Evolutionary conservation across 2,329 filamentous ascomycete species (phyloP).

Genomic region (Cercospora sp.): DNA sequence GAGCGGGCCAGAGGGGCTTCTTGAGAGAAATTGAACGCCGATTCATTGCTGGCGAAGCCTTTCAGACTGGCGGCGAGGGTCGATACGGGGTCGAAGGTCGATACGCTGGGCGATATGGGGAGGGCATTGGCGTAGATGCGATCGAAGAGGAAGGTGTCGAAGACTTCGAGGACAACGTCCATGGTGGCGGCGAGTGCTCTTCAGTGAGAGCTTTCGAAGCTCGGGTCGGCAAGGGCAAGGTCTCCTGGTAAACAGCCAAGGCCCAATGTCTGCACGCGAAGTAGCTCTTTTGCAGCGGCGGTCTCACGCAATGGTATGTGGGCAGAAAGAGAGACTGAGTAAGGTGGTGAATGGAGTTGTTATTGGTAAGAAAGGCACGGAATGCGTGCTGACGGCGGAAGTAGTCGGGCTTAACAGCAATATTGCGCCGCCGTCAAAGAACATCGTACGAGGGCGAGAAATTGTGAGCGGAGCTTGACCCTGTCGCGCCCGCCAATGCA

Average conservation of each 20-base stretch:
- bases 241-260: conserved; percentile 3
- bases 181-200: conserved; percentile 54
- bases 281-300: not conserved
- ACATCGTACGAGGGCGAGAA: conserved; percentile 14
- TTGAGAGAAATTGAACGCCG: conserved; percentile 44
- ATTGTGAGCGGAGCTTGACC: conserved; percentile 5
- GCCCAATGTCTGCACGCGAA: not conserved
- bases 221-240: conserved; percentile 6
- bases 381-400: conserved; percentile 1
- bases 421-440: not conserved
- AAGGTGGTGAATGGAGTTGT: not conserved
- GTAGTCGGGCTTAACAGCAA: conserved; percentile 10
- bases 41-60: conserved; percentile 48
- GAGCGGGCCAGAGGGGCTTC: conserved; percentile 24
- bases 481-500: not conserved
- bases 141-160: conserved; percentile 81
- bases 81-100: conserved; percentile 55
- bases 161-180: conserved; percentile 87
- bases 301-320: not conserved
- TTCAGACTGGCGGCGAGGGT: conserved; percentile 52
- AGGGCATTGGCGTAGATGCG: conserved; percentile 70
- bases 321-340: not conserved
- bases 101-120: conserved; percentile 57
- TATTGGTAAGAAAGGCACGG: not conserved
- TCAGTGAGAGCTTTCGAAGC: conserved; percentile 6